Base-by-base conservation (phyloP, 768 basidiomycete genomes). In the Russula sp. region DNA sequence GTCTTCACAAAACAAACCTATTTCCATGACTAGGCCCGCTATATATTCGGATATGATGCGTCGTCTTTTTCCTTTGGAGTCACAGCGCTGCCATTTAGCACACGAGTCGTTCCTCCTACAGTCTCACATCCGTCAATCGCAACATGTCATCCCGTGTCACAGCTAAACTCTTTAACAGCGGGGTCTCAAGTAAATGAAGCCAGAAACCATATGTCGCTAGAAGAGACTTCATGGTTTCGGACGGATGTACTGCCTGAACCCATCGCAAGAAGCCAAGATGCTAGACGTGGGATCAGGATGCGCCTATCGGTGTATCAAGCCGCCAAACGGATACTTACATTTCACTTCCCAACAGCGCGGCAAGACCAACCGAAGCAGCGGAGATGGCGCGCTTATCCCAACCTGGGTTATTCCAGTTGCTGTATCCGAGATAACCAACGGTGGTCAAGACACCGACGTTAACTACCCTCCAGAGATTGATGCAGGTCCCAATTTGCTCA, bases 301-400 rank as follows among this genome's bases (percentile, higher is more conserved):
- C 45, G n/a, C 45, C 11, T 10, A 16, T 42, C 14, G 14, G 10
- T 4, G 18, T n/a, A 45, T 49, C 48, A 49, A 5, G 10, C 47
- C 16, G 45, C 11, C 16, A 62, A 40, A n/a, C 9, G 20, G 13
- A 51, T 1, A 75, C 82, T 72, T 70, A 89, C 85, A 85, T 85
- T 77, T 91, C 89, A 40, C 82, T 80, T 20, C 82, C 80, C 75
- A 82, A 84, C 14, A 93, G 74, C 3, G 82, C 74, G 35, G 88
- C 64, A 9, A 91, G 71, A 5, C 85, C 86, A 42, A 81, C 78
- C 7, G 82, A 76, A 22, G 87, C 74, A 4, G 82, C 79, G 6
- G 82, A 82, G 10, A 90, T 80, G 7, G 77, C 72, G 18, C 84
- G 80, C 57, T 81, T 75, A 71, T 91, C 86, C 89, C 89, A 90